These are phyloP conservation scores for Pisolithus microcarpus DNA, from an alignment of 768 basidiomycete species.

Conservation along the genomic window DNA sequence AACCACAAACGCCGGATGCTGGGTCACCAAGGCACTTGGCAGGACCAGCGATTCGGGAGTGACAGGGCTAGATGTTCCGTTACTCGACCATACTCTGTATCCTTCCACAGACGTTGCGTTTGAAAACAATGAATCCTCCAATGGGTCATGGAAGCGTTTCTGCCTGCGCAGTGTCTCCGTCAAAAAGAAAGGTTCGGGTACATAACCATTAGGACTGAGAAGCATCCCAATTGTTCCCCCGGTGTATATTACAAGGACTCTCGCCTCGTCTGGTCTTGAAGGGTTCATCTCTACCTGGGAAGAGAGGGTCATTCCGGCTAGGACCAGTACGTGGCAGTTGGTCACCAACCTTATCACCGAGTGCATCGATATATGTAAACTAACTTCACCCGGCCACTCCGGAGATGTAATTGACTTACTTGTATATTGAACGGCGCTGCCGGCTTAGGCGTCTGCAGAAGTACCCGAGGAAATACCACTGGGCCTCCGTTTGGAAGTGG, in stretches of 20 bases:
- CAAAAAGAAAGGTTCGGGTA: slow-evolving; percentile 82
- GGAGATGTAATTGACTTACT: no score
- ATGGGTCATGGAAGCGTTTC: slow-evolving; percentile 86
- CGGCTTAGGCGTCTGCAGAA: no score
- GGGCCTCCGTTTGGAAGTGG: no score
- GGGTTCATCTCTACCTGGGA: slow-evolving; percentile 37
- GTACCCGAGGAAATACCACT: no score
- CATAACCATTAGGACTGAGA: slow-evolving; percentile 66
- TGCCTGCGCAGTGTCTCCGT: slow-evolving; percentile 79
- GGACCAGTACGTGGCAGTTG: background rate
- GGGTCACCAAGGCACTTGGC: slow-evolving; percentile 5
- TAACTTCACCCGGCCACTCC: no score
- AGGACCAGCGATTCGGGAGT: slow-evolving; percentile 9
- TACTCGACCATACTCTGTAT: slow-evolving; percentile 69
- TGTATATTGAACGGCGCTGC: no score
- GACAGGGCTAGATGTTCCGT: slow-evolving; percentile 49
- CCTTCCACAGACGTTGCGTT: slow-evolving; percentile 72
- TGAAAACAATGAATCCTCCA: slow-evolving; percentile 80
- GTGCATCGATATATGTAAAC: no score
- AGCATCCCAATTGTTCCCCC: slow-evolving; percentile 91
- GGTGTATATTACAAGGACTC: slow-evolving; percentile 84
- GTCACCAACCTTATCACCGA: background rate
- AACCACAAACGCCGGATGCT: slow-evolving; percentile 45
- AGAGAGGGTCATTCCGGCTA: background rate
- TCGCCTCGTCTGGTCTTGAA: slow-evolving; percentile 55